Base-by-base conservation (phyloP, 2,329 filamentous ascomycete species). In the Geosmithia putterillii region DNA sequence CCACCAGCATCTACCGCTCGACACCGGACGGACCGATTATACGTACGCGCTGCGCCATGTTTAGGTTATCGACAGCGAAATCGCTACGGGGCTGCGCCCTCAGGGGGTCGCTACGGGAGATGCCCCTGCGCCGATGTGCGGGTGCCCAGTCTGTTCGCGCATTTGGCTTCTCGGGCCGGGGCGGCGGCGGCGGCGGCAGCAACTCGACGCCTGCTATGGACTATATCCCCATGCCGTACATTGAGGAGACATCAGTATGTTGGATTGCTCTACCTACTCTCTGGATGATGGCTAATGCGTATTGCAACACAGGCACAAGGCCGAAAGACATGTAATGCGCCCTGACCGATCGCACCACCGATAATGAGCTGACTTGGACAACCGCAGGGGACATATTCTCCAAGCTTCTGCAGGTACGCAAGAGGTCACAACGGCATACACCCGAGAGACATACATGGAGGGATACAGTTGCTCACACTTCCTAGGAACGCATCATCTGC, bases 401-500 rank as follows among this genome's bases (percentile, higher is more conserved):
- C 18, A 81, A 86, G 56, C 69, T 89, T 6, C 65, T 89, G 17
- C 83, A 87, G 67, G 81, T 84, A 65, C 43, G 7, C 23, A n/a
- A n/a, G n/a, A n/a, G n/a, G n/a, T n/a, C n/a, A n/a, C n/a, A n/a
- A n/a, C n/a, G n/a, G n/a, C n/a, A n/a, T n/a, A n/a, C n/a, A n/a
- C n/a, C n/a, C n/a, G n/a, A n/a, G n/a, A n/a, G n/a, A n/a, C n/a
- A n/a, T n/a, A n/a, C n/a, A n/a, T n/a, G n/a, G n/a, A n/a, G n/a
- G n/a, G n/a, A n/a, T n/a, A 28, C 42, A 5, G 15, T 37, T 7
- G 40, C 48, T 55, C 38, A 57, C 44, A 23, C 18, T 17, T 4
- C 21, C 37, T 28, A 86, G 79, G 90, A 96, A 71, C 86, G 90
- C 49, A 96, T 96, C 56, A 75, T 98, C 56, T 95, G 86, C 59